These are phyloP conservation scores for Ophiobolus disseminans DNA, from an alignment of 2,329 filamentous ascomycete genomes.

Conservation along the genomic window DNA sequence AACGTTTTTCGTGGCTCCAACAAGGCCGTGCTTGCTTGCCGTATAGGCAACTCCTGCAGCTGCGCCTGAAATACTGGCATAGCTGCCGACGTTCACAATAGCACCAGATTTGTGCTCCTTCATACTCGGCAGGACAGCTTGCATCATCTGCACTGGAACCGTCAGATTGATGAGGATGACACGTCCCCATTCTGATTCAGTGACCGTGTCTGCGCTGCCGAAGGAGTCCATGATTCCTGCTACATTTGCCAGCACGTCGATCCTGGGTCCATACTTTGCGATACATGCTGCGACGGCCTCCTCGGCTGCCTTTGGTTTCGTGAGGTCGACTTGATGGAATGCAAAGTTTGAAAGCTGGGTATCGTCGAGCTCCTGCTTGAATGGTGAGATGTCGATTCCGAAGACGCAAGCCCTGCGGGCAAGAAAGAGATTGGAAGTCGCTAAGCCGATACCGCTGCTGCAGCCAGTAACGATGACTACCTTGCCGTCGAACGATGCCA, in stretches of 20 bases:
- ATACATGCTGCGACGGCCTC: constrained; percentile 24
- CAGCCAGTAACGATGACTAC: constrained; percentile 34
- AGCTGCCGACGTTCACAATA: constrained; percentile 52
- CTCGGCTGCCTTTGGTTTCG: constrained; percentile 14
- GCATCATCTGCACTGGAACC: constrained; percentile 54
- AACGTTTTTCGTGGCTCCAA: constrained; percentile 58
- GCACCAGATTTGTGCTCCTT: constrained; percentile 47
- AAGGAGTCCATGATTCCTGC: constrained; percentile 55
- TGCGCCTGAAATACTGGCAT: constrained; percentile 47
- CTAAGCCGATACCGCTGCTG: constrained; percentile 34
- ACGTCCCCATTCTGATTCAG: constrained; percentile 50
- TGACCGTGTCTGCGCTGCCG: constrained; percentile 47
- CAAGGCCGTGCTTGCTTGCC: constrained; percentile 53
- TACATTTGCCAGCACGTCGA: constrained; percentile 54
- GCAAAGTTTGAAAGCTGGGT: constrained; percentile 11
- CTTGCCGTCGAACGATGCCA: constrained; percentile 23
- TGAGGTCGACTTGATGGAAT: constrained; percentile 30
- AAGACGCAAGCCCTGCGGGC: constrained; percentile 27
- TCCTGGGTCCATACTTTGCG: constrained; percentile 20
- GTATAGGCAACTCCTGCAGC: constrained; percentile 55
- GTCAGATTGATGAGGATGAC: constrained; percentile 54
- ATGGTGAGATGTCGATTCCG: constrained; percentile 31
- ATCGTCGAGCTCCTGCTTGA: constrained; percentile 9
- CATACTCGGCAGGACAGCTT: constrained; percentile 54
- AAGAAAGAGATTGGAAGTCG: constrained; percentile 28